Percentiles rank a stretch among this genome's conserved stretches.
Evolutionary conservation across 352 stramenopile species (phyloP).

Genomic region (Hyaloperonospora arabidopsidis): DNA sequence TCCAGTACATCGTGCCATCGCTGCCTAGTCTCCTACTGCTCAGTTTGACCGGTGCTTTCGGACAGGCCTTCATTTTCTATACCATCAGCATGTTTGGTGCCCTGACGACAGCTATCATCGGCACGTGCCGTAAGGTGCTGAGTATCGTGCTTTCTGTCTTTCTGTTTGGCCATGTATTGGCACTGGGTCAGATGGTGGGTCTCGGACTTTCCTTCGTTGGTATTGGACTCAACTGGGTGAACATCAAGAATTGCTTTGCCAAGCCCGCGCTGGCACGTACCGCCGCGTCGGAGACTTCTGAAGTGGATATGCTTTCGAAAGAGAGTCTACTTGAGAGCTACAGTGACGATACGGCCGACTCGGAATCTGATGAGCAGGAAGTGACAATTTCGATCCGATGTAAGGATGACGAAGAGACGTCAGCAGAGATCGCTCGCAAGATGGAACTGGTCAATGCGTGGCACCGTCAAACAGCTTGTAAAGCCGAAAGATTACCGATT

Average conservation of each 20-base stretch:
- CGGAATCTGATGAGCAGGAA: conserved; percentile 45
- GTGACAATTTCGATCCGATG: conserved; percentile 14
- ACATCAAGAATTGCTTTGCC: conserved; percentile 42
- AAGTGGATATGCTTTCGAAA: conserved; percentile 36
- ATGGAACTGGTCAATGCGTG: conserved; percentile 66
- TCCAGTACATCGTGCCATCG: conserved; percentile 53
- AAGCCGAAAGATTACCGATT: conserved; percentile 14
- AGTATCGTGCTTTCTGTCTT: conserved; percentile 82
- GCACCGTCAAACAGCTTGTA: conserved; percentile 36
- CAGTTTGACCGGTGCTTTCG: conserved; percentile 65
- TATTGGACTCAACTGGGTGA: conserved; percentile 77
- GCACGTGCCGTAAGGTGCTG: conserved; percentile 79
- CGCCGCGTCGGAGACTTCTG: conserved; percentile 8
- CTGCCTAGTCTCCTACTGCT: conserved; percentile 60
- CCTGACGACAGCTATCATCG: conserved; percentile 78
- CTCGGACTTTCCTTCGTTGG: conserved; percentile 56
- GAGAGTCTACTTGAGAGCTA: conserved; percentile 52
- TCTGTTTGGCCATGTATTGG: conserved; percentile 72
- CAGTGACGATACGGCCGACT: conserved; percentile 58
- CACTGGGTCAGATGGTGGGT: conserved; percentile 53
- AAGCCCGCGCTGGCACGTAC: conserved; percentile 22
- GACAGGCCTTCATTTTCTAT: conserved; percentile 83
- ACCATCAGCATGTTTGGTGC: conserved; percentile 83
- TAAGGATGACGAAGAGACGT: conserved; percentile 26
- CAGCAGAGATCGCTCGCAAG: conserved; percentile 45